phyloP scores from a whole-genome alignment of 441 rosid genomes.

The Theobroma grandiflorum region DNA sequence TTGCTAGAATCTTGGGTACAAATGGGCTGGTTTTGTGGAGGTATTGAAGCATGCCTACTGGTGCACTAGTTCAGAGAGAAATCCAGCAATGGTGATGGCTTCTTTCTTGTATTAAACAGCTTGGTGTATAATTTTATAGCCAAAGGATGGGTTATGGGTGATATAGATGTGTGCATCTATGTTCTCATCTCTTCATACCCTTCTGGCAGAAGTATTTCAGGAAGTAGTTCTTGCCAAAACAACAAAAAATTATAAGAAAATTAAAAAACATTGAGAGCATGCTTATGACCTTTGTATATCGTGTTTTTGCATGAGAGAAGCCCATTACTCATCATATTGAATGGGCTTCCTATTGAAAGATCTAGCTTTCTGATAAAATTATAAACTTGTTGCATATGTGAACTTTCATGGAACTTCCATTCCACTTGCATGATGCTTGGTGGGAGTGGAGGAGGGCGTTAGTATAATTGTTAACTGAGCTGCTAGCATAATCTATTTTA shows the following conservation, averaged over 20 bases:
- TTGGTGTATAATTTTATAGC: background rate
- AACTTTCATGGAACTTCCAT: background rate
- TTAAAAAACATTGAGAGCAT: background rate
- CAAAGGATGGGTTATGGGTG: background rate
- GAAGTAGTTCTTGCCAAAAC: background rate
- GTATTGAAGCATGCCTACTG: no score
- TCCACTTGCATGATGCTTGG: background rate
- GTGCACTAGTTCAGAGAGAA: background rate
- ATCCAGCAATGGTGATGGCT: background rate
- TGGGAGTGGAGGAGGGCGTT: background rate
- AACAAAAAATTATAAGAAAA: background rate
- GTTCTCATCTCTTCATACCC: background rate
- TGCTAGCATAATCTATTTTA: background rate
- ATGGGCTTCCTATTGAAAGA: background rate
- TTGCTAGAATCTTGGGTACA: no score
- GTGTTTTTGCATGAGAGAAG: background rate
- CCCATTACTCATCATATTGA: background rate
- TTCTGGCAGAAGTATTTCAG: background rate
- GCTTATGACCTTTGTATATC: background rate
- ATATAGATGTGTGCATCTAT: background rate
- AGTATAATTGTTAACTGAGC: background rate
- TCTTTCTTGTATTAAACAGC: background rate
- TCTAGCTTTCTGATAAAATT: background rate
- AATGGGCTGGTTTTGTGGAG: no score
- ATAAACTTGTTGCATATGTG: background rate